A percentile compares a stretch with the other conserved stretches of the same genome.
phyloP scores from a whole-genome alignment of 192 early-diverging fungal species.

The Chytriomyces sp. region DNA sequence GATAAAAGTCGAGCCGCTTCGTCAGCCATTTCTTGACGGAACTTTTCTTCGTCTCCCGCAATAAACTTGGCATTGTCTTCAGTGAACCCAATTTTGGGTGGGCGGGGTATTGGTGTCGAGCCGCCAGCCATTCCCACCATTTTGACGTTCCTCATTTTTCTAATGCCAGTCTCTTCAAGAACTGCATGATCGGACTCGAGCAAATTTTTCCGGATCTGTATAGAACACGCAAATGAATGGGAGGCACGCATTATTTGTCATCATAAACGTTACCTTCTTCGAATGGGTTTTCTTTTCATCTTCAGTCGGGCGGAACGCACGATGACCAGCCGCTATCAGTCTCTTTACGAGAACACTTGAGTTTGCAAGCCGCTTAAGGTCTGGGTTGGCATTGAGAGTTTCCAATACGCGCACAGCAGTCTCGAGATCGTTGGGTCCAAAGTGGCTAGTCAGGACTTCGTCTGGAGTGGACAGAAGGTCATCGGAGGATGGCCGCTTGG shows the following conservation, averaged over 20 bases:
- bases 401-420: conserved; percentile 43
- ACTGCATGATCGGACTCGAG: conserved; percentile 41
- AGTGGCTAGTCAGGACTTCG: conserved; percentile 21
- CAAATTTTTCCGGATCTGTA: conserved; percentile 17
- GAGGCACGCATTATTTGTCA: too few species aligned
- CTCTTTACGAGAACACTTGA: conserved; percentile 21
- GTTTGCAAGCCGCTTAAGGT: conserved; percentile 45
- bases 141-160: conserved; percentile 47
- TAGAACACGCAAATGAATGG: too few species aligned
- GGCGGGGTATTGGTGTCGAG: conserved; percentile 18
- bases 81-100: conserved; percentile 39
- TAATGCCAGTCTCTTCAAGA: conserved; percentile 45
- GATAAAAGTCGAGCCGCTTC: conserved; percentile 1
- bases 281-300: conserved; percentile 38
- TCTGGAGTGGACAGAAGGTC: background rate
- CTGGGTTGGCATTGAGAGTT: conserved; percentile 43
- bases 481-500: background rate
- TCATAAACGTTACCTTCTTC: background rate
- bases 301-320: conserved; percentile 35
- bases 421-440: conserved; percentile 39
- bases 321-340: conserved; percentile 37
- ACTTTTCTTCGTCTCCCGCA: conserved; percentile 40
- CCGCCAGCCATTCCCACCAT: conserved; percentile 55
- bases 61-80: conserved; percentile 44
- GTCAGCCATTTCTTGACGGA: conserved; percentile 8